Conservation (phyloP, 1,284 basidiomycete genomes). For the Mycena sp. region DNA sequence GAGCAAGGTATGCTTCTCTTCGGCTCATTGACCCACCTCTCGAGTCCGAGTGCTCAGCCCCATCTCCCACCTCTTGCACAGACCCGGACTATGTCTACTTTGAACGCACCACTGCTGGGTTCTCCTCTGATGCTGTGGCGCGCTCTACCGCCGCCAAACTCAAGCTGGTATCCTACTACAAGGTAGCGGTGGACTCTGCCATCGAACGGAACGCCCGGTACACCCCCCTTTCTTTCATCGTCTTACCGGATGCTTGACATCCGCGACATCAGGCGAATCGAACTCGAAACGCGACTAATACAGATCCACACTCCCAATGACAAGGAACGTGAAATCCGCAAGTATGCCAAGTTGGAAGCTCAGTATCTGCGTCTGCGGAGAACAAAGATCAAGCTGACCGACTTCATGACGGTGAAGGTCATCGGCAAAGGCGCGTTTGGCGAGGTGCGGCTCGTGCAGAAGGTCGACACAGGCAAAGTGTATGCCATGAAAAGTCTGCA, state of each 20-base stretch:
- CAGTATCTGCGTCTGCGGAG: constrained; percentile 91
- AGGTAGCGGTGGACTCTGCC: constrained; percentile 90
- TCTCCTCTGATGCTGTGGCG: constrained; percentile 90
- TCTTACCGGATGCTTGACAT: constrained; percentile 11
- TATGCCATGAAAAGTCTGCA: constrained; percentile 99
- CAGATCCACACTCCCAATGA: constrained; percentile 81
- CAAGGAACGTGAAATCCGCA: constrained; percentile 91
- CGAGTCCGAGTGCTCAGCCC: constrained; percentile 8
- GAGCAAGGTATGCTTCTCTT: constrained; percentile 20
- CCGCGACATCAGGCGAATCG: constrained; percentile 75
- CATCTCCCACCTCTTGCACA: not conserved
- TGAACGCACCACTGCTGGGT: constrained; percentile 85
- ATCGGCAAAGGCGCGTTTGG: constrained; percentile 99
- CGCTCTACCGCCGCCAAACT: constrained; percentile 96
- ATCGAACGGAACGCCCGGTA: constrained; percentile 76
- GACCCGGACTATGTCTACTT: constrained; percentile 90
- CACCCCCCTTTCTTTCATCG: constrained; percentile 16
- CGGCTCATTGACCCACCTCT: constrained; percentile 49
- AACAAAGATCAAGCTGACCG: constrained; percentile 92
- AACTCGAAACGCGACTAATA: constrained; percentile 90
- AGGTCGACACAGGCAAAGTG: constrained; percentile 96
- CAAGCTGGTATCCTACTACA: constrained; percentile 98
- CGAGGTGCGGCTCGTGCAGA: constrained; percentile 95
- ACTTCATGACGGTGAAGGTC: constrained; percentile 98
- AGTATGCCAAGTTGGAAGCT: constrained; percentile 92